phyloP scores from a whole-genome alignment of 2,329 filamentous ascomycete species.

The Verticillium longisporum region DNA sequence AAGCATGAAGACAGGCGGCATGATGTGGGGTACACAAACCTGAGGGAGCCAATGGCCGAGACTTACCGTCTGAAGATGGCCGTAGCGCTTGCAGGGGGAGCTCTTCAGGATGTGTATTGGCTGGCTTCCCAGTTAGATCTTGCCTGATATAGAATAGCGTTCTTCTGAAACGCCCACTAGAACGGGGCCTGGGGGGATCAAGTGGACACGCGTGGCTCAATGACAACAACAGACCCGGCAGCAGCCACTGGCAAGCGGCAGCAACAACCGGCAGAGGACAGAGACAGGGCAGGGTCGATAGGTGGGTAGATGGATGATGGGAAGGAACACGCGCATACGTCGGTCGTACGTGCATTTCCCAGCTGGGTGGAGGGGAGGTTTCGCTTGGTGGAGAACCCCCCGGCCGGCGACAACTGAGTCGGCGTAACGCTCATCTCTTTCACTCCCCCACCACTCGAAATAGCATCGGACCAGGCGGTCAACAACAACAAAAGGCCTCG shows the following conservation, averaged over 20 bases:
- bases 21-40: slow-evolving; percentile 5
- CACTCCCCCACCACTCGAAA: slow-evolving; percentile 2
- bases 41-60: slow-evolving; percentile 19
- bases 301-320: not conserved
- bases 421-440: slow-evolving; percentile 1
- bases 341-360: not conserved
- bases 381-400: slow-evolving; percentile 5
- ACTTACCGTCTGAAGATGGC: slow-evolving; percentile 3
- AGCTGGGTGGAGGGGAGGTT: not conserved
- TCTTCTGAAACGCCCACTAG: slow-evolving; percentile 15
- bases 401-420: not conserved
- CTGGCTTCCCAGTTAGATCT: slow-evolving; percentile 12
- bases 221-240: slow-evolving; percentile 14
- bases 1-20: not conserved
- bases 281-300: not conserved
- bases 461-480: not conserved
- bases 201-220: not conserved
- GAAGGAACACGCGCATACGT: not conserved
- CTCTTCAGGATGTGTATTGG: slow-evolving; percentile 26
- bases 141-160: slow-evolving; percentile 24
- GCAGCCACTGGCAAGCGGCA: not conserved
- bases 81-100: slow-evolving; percentile 18
- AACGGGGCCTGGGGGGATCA: not conserved
- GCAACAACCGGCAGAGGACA: not conserved
- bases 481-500: not conserved